Evolutionary conservation across 2,329 filamentous ascomycete genomes (phyloP).

Genomic region (Clathrospora elynae): DNA sequence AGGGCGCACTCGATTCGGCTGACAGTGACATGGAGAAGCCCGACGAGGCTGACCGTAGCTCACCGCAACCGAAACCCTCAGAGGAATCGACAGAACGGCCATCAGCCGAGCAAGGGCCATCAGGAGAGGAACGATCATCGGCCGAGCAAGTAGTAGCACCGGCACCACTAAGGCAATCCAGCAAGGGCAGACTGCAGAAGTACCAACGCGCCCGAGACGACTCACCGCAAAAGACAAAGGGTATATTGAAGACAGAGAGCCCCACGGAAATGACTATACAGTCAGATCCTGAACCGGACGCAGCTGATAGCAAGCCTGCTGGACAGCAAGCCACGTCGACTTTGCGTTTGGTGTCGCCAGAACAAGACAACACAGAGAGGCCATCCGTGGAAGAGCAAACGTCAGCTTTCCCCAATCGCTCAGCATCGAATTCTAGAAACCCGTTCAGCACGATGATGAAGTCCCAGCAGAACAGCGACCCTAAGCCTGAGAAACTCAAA

Average conservation of each 20-base stretch:
- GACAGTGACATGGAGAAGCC: constrained; percentile 55
- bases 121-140: constrained; percentile 39
- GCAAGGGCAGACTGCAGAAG: constrained; percentile 50
- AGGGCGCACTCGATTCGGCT: constrained; percentile 35
- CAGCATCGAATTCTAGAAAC: constrained; percentile 39
- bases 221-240: constrained; percentile 42
- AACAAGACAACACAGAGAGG: constrained; percentile 26
- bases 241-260: constrained; percentile 40
- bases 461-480: constrained; percentile 50
- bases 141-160: constrained; percentile 33
- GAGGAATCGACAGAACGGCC: constrained; percentile 35
- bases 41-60: constrained; percentile 44
- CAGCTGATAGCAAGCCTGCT: constrained; percentile 16
- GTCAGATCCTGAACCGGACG: constrained; percentile 20
- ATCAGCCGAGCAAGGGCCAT: constrained; percentile 37
- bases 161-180: constrained; percentile 39
- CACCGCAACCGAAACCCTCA: constrained; percentile 42
- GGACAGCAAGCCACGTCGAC: constrained; percentile 31
- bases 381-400: constrained; percentile 27
- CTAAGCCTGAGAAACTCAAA: constrained; percentile 62
- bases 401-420: constrained; percentile 25
- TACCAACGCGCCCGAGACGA: constrained; percentile 37
- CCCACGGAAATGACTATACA: constrained; percentile 33
- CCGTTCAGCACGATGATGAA: constrained; percentile 38
- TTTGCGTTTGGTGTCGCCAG: constrained; percentile 45